Conservation (phyloP, 805 yeast species). For the Brettanomyces anomalus region DNA sequence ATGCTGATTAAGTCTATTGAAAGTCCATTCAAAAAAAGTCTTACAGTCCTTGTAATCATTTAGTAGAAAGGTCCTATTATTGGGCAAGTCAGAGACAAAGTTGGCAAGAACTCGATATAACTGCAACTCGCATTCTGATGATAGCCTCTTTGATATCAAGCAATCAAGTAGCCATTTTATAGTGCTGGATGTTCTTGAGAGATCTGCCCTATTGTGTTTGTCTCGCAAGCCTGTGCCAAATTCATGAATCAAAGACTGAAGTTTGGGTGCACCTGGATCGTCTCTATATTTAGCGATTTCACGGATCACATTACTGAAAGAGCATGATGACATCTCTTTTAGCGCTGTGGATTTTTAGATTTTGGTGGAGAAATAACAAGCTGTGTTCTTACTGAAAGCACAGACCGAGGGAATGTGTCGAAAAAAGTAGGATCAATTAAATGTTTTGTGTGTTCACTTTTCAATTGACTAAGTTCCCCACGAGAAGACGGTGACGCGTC, state of each 20-base stretch:
- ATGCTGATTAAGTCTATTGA: background rate
- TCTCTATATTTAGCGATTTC: no score
- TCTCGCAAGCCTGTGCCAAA: background rate
- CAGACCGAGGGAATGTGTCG: no score
- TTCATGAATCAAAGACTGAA: background rate
- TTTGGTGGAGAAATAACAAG: no score
- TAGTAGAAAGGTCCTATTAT: constrained; percentile 4
- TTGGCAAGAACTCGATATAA: constrained; percentile 8
- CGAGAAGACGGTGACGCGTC: no score
- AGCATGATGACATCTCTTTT: no score
- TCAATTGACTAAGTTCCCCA: no score
- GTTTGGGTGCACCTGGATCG: no score
- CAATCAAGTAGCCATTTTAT: background rate
- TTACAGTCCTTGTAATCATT: background rate
- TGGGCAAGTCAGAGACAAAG: constrained; percentile 10
- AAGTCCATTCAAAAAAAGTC: background rate
- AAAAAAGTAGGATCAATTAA: no score
- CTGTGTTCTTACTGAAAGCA: no score
- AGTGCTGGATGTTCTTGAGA: background rate
- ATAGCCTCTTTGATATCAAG: background rate
- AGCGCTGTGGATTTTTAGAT: no score
- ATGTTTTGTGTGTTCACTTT: no score
- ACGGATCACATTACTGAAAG: no score
- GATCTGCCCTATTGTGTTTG: background rate
- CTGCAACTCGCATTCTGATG: background rate